A percentile compares a stretch with the other conserved stretches of the same genome.
These are phyloP conservation scores for Fusarium solani-melongenae DNA, from an alignment of 2,329 filamentous ascomycete species.

Conservation along the genomic window DNA sequence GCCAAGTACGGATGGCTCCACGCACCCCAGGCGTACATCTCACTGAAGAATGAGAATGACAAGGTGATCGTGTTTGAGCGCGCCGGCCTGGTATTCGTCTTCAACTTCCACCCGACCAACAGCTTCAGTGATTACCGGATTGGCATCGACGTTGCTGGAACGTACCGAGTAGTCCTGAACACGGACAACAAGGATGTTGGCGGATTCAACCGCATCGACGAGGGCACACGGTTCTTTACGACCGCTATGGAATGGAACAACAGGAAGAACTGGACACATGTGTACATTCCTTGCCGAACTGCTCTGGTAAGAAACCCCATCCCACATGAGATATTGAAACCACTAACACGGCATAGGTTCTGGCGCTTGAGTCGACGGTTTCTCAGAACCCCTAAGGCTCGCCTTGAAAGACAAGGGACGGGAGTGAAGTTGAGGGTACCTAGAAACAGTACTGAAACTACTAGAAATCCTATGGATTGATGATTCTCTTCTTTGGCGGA, in stretches of 20 bases:
- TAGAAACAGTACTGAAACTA: background rate
- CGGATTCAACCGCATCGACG: conserved; percentile 80
- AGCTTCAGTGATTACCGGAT: conserved; percentile 95
- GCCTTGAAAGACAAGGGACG: background rate
- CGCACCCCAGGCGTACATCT: conserved; percentile 87
- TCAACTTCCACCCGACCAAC: conserved; percentile 90
- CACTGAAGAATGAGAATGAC: conserved; percentile 91
- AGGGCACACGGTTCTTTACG: conserved; percentile 90
- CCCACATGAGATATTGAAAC: background rate
- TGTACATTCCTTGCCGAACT: conserved; percentile 87
- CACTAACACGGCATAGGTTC: conserved; percentile 54
- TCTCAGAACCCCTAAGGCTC: conserved; percentile 32
- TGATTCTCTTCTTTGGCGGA: background rate
- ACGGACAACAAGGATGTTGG: conserved; percentile 82
- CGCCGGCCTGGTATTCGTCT: conserved; percentile 88
- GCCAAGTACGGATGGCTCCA: conserved; percentile 92
- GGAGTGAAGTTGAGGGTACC: background rate
- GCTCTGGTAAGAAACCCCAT: conserved; percentile 73
- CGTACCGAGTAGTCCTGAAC: conserved; percentile 87
- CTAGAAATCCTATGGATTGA: background rate
- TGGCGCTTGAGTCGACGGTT: conserved; percentile 57
- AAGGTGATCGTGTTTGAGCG: conserved; percentile 97
- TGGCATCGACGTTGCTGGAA: conserved; percentile 85
- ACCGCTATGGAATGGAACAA: conserved; percentile 91
- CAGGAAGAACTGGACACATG: conserved; percentile 88